Percentiles rank a stretch among this genome's conserved stretches.
phyloP scores from a whole-genome alignment of 306 rosid genomes.

The Arachis stenosperma region DNA sequence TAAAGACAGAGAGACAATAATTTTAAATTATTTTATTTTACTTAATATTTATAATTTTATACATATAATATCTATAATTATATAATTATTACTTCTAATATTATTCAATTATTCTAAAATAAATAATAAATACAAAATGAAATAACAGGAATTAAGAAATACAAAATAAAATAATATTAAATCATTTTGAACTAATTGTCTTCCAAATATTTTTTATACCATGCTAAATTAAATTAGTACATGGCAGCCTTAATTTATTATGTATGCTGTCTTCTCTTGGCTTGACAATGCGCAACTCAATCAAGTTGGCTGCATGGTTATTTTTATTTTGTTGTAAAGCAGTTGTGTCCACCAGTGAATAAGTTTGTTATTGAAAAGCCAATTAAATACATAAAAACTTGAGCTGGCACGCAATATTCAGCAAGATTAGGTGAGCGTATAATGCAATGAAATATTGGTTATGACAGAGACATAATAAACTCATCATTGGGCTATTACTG shows the following conservation, averaged over 20 bases:
- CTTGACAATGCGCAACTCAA: neutral
- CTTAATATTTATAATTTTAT: no score
- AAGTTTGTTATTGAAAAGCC: neutral
- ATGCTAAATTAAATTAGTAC: neutral
- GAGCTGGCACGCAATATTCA: slow-evolving; percentile 34
- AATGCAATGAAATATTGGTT: slow-evolving; percentile 30
- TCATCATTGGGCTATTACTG: neutral
- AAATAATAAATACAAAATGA: no score
- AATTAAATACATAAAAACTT: slow-evolving; percentile 24
- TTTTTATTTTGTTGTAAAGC: neutral
- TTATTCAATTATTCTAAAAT: no score
- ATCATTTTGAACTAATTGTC: no score
- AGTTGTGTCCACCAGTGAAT: slow-evolving; percentile 15
- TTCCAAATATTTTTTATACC: neutral
- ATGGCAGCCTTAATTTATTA: neutral
- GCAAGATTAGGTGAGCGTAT: slow-evolving; percentile 37
- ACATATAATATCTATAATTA: no score
- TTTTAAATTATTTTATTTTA: no score
- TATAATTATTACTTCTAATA: no score
- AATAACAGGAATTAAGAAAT: no score
- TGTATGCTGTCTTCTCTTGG: neutral
- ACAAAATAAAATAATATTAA: no score
- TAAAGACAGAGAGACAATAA: no score
- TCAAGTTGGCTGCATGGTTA: slow-evolving; percentile 31
- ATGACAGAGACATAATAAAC: neutral